phyloP scores from a whole-genome alignment of 495 filamentous ascomycete species.

The Trichocladium uniseriatum region DNA sequence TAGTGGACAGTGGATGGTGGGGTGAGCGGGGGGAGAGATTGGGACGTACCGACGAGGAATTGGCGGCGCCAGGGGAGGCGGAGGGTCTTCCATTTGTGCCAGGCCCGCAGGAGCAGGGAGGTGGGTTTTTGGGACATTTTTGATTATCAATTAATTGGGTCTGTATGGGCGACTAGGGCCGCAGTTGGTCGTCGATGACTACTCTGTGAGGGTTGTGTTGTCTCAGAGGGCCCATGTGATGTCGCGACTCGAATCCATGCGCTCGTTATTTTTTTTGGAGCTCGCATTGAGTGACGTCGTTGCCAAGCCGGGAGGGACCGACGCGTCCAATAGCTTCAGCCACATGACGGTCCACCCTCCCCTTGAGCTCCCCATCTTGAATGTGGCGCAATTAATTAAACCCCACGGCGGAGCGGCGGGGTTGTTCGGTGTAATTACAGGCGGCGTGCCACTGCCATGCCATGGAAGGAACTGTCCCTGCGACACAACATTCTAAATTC shows the following conservation, averaged over 20 bases:
- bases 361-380: too few species aligned
- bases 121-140: conserved; percentile 18
- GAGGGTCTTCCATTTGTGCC: conserved; percentile 81
- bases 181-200: neutral
- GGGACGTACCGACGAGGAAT: conserved; percentile 62
- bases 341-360: conserved; percentile 12
- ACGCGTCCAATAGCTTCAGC: conserved; percentile 6
- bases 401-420: too few species aligned
- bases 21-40: neutral
- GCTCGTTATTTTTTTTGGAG: neutral
- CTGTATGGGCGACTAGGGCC: neutral
- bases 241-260: too few species aligned
- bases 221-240: neutral
- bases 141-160: too few species aligned
- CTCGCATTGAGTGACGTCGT: conserved; percentile 11
- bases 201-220: neutral
- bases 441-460: neutral
- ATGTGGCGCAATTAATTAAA: too few species aligned
- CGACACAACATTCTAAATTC: too few species aligned
- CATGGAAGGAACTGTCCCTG: too few species aligned
- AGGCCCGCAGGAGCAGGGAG: conserved; percentile 39
- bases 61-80: conserved; percentile 78
- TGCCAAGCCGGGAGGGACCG: conserved; percentile 13
- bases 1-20: conserved; percentile 2
- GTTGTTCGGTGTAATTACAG: neutral